These are phyloP conservation scores for Poronia punctata DNA, from an alignment of 495 filamentous ascomycete genomes.

Conservation along the genomic window DNA sequence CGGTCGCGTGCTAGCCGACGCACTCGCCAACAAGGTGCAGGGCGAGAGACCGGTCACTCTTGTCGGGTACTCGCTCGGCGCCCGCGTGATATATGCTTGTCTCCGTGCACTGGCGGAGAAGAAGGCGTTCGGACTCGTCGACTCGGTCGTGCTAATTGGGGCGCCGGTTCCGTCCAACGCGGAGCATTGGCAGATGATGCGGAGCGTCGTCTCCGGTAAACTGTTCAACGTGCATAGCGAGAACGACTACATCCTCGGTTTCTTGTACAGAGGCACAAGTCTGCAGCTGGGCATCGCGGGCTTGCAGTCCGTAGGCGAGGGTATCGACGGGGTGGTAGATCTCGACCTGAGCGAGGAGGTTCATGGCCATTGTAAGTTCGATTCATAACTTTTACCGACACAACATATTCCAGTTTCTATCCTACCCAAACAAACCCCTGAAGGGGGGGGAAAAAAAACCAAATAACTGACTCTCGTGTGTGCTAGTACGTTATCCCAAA, in stretches of 20 bases:
- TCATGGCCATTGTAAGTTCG: conserved; percentile 64
- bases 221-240: conserved; percentile 72
- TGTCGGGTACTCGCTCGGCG: conserved; percentile 78
- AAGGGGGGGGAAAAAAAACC: no score
- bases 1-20: conserved; percentile 75
- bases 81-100: conserved; percentile 73
- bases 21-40: conserved; percentile 74
- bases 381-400: no score
- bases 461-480: no score
- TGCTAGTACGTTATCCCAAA: conserved; percentile 63
- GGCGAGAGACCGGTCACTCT: conserved; percentile 80
- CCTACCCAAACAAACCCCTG: no score
- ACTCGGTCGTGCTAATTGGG: conserved; percentile 76
- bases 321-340: conserved; percentile 65
- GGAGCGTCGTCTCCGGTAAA: conserved; percentile 64
- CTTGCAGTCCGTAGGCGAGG: conserved; percentile 54
- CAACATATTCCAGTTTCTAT: no score
- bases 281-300: conserved; percentile 73
- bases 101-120: conserved; percentile 60
- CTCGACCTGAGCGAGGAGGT: conserved; percentile 66
- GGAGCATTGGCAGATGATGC: conserved; percentile 59
- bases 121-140: conserved; percentile 70
- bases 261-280: conserved; percentile 70
- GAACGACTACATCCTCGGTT: conserved; percentile 70
- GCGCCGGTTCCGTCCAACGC: conserved; percentile 62